A percentile compares a stretch with the other conserved stretches of the same genome.
These are phyloP conservation scores for Pseudoperonospora humuli DNA, from an alignment of 352 stramenopile genomes.

Conservation along the genomic window DNA sequence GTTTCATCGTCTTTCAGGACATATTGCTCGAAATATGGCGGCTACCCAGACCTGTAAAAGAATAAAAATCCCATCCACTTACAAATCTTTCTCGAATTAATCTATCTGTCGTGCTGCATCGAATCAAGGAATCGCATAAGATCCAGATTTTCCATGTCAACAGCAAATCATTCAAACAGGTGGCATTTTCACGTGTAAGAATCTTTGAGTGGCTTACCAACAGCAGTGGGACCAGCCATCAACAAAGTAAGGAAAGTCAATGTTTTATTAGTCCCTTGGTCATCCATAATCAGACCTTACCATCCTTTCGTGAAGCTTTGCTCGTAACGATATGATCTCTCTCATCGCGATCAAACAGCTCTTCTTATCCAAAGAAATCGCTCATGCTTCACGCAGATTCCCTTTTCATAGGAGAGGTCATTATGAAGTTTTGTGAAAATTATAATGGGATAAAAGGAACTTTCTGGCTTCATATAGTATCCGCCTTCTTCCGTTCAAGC, in stretches of 20 bases:
- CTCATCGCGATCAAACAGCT: not conserved
- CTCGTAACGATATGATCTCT: too few species aligned
- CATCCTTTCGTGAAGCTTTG: too few species aligned
- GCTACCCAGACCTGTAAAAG: constrained; percentile 50
- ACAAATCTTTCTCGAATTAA: not conserved
- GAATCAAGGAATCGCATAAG: constrained; percentile 22
- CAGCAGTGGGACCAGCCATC: constrained; percentile 5
- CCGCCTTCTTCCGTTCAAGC: too few species aligned
- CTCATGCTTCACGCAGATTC: constrained; percentile 14
- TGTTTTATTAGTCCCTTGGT: constrained; percentile 28
- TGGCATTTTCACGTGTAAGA: constrained; percentile 2
- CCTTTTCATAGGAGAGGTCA: not conserved
- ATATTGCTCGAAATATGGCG: constrained; percentile 84
- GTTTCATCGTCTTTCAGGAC: constrained; percentile 50
- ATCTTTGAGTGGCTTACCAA: too few species aligned
- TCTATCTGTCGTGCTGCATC: constrained; percentile 7
- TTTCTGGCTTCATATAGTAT: too few species aligned
- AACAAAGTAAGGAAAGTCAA: constrained; percentile 29
- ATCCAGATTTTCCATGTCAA: not conserved
- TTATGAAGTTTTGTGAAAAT: too few species aligned
- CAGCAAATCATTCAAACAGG: constrained; percentile 24
- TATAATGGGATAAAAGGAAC: too few species aligned
- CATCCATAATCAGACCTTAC: constrained; percentile 21
- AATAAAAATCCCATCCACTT: not conserved
- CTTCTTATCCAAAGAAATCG: not conserved